Evolutionary conservation across 129 eudicot genomes (phyloP).

Genomic region (Flaveria sonorensis): DNA sequence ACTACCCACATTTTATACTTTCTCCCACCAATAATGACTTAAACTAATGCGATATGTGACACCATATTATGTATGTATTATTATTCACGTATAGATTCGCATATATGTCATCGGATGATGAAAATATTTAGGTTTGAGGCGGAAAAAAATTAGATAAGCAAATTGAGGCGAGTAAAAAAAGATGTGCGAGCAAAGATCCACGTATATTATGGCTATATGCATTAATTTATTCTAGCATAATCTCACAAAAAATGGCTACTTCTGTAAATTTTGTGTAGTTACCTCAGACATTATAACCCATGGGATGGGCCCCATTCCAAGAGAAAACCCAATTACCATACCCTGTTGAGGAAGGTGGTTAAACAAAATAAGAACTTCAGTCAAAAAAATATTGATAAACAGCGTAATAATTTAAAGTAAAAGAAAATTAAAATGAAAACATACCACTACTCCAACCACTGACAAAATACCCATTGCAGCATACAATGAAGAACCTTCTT

Average conservation of each 20-base stretch:
- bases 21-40: neutral
- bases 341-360: slow-evolving; percentile 44
- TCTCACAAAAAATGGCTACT: neutral
- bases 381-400: neutral
- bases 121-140: too few species aligned
- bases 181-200: neutral
- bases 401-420: neutral
- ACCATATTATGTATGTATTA: neutral
- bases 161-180: too few species aligned
- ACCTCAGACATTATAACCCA: slow-evolving; percentile 99
- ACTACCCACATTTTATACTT: neutral
- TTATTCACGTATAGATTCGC: neutral
- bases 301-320: slow-evolving; percentile 97
- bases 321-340: slow-evolving; percentile 80
- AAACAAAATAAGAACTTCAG: slow-evolving; percentile 18
- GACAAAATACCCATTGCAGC: slow-evolving; percentile 64
- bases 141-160: too few species aligned
- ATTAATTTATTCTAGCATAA: too few species aligned
- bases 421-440: slow-evolving; percentile 21
- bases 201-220: neutral
- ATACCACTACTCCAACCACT: slow-evolving; percentile 91
- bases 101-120: too few species aligned
- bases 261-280: neutral
- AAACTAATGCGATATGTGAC: neutral
- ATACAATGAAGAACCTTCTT: slow-evolving; percentile 52